Conservation (phyloP, 2,329 filamentous ascomycete species). For the Sporothrix brasiliensis region DNA sequence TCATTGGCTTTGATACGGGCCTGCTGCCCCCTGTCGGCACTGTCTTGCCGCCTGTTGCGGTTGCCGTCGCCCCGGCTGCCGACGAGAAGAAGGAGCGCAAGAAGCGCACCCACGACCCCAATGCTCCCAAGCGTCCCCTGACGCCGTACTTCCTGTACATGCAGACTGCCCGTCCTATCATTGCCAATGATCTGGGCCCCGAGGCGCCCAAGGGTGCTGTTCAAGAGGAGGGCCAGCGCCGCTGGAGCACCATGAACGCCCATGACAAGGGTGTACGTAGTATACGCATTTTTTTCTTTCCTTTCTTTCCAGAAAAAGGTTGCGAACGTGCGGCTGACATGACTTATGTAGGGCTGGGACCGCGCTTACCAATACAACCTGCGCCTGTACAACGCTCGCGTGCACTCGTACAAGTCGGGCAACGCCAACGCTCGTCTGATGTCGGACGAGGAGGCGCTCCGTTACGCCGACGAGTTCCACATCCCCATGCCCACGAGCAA, state of each 20-base stretch:
- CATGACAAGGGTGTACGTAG: slow-evolving; percentile 65
- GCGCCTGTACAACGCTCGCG: slow-evolving; percentile 65
- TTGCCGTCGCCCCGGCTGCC: slow-evolving; percentile 48
- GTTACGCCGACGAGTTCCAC: slow-evolving; percentile 62
- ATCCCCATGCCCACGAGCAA: slow-evolving; percentile 58
- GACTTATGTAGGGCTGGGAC: slow-evolving; percentile 57
- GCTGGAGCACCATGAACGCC: slow-evolving; percentile 78
- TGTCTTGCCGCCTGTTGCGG: slow-evolving; percentile 43
- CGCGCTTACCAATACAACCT: slow-evolving; percentile 69
- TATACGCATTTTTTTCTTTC: too few species aligned
- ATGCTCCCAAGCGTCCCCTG: slow-evolving; percentile 89
- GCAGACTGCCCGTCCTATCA: slow-evolving; percentile 80
- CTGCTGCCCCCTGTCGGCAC: slow-evolving; percentile 47
- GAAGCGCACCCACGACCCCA: slow-evolving; percentile 84
- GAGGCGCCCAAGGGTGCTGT: slow-evolving; percentile 82
- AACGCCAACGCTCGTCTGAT: slow-evolving; percentile 63
- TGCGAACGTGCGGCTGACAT: background rate
- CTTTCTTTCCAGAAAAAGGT: background rate
- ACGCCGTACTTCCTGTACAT: slow-evolving; percentile 97
- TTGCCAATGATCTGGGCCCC: slow-evolving; percentile 75
- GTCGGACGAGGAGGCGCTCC: slow-evolving; percentile 61
- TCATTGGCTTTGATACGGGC: slow-evolving; percentile 59
- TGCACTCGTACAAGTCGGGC: slow-evolving; percentile 65
- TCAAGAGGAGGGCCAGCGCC: slow-evolving; percentile 80
- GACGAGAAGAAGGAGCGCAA: slow-evolving; percentile 86